Percentiles rank a stretch among this genome's conserved stretches.
Conservation (phyloP, 129 eudicot genomes). For the carrot (Daucus carota) region DNA sequence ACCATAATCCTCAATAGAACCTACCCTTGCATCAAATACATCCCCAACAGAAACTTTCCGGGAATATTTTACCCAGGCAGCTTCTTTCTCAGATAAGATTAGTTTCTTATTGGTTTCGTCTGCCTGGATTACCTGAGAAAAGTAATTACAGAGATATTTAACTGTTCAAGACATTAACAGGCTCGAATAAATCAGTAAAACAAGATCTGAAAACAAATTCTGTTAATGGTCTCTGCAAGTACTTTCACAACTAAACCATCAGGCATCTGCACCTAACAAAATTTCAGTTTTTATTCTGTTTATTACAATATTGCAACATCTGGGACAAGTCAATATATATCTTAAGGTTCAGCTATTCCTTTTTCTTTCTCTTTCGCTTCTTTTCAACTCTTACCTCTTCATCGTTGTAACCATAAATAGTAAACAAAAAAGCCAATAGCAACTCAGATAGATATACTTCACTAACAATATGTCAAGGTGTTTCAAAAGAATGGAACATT, state of each 20-base stretch:
- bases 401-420: not conserved
- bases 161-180: not conserved
- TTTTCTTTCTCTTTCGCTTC: not conserved
- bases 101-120: conserved; percentile 57
- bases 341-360: not conserved
- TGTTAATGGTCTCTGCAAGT: not conserved
- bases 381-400: not conserved
- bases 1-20: conserved; percentile 78
- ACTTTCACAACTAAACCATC: not conserved
- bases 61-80: conserved; percentile 64
- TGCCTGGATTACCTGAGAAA: conserved; percentile 57
- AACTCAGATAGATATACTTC: not conserved
- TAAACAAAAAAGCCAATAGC: not conserved
- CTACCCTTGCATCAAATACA: conserved; percentile 57
- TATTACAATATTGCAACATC: not conserved
- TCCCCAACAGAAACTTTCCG: conserved; percentile 53
- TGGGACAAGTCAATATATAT: not conserved
- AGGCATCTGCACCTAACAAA: not conserved
- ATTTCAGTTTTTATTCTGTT: not conserved
- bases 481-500: not conserved
- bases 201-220: not conserved
- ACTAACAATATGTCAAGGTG: not conserved
- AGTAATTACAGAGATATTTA: conserved; percentile 2
- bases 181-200: not conserved
- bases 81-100: conserved; percentile 89